Percentiles rank a stretch among this genome's conserved stretches.
Conservation (phyloP, 228 moss, liverwort and hornwort genomes). For the Sphagnum fallax region DNA sequence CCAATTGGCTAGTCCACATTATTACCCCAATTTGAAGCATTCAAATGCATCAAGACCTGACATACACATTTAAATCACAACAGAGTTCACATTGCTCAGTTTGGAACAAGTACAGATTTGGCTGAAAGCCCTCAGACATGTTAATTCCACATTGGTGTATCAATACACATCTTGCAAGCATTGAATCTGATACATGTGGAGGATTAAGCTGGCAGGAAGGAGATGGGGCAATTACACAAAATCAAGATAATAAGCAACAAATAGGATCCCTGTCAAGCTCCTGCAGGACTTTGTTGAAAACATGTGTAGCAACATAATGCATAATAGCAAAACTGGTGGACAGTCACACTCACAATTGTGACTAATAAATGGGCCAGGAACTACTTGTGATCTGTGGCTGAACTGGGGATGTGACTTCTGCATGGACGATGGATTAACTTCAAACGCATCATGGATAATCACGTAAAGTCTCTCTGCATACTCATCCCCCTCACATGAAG, state of each 20-base stretch:
- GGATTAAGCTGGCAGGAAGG: too few relatives aligned
- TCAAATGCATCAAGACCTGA: constrained; percentile 89
- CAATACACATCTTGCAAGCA: too few relatives aligned
- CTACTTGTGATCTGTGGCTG: constrained; percentile 23
- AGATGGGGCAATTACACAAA: too few relatives aligned
- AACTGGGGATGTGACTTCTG: constrained; percentile 18
- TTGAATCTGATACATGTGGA: too few relatives aligned
- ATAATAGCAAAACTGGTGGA: too few relatives aligned
- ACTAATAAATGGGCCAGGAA: constrained; percentile 34
- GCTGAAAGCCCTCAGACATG: too few relatives aligned
- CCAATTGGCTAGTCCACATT: constrained; percentile 93
- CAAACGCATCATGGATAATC: constrained; percentile 27
- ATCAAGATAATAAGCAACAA: too few relatives aligned
- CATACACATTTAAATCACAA: constrained; percentile 51
- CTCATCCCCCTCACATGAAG: constrained; percentile 91
- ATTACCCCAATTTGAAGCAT: constrained; percentile 83
- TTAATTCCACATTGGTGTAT: too few relatives aligned
- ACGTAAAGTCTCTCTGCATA: constrained; percentile 81
- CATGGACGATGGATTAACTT: constrained; percentile 26
- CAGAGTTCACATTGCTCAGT: constrained; percentile 7
- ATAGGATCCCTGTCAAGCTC: too few relatives aligned
- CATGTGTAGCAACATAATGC: too few relatives aligned
- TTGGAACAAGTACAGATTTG: too few relatives aligned
- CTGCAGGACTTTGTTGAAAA: too few relatives aligned
- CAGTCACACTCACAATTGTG: constrained; percentile 30